Percentiles rank a stretch among this genome's conserved stretches.
These are phyloP conservation scores for Coix lacrymajobi DNA, from an alignment of 176 grass and related monocot genomes.

Conservation along the genomic window DNA sequence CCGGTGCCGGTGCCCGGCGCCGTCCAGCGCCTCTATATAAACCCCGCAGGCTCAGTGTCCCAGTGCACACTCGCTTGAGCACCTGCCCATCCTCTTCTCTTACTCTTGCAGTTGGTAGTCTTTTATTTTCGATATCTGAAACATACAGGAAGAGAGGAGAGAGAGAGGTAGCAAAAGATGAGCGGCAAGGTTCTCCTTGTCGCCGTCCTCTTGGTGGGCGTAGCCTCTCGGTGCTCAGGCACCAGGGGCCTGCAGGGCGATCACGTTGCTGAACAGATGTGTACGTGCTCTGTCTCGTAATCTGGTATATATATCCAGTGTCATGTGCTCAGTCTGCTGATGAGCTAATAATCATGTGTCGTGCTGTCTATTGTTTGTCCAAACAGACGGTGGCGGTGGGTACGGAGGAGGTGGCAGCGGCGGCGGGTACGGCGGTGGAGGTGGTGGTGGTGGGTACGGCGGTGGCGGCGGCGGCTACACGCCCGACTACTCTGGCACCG, in stretches of 20 bases:
- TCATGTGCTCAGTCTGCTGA: neutral
- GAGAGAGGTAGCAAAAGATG: neutral
- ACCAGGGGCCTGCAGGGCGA: conserved; percentile 36
- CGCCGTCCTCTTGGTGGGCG: conserved; percentile 47
- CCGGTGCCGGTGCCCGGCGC: neutral
- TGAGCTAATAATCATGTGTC: neutral
- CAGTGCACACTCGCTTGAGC: conserved; percentile 21
- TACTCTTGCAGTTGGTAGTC: neutral
- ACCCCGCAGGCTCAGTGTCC: conserved; percentile 3
- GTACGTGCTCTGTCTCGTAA: neutral
- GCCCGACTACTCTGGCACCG: conserved; percentile 31
- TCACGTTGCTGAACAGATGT: conserved; percentile 48
- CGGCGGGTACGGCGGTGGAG: conserved; percentile 21
- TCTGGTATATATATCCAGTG: neutral
- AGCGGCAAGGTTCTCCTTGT: conserved; percentile 44
- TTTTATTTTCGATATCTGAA: neutral
- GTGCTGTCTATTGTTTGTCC: neutral
- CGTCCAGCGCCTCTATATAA: conserved; percentile 27
- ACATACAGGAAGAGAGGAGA: neutral
- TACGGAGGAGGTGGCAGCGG: conserved; percentile 15
- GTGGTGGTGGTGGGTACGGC: neutral
- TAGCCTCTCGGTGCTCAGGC: conserved; percentile 43
- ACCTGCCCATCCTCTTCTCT: neutral
- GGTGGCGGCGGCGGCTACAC: conserved; percentile 19
- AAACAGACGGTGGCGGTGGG: conserved; percentile 34